Percentiles rank a stretch among this genome's conserved stretches.
Conservation (phyloP, 306 rosid genomes). For the Leucaena leucocephala region DNA sequence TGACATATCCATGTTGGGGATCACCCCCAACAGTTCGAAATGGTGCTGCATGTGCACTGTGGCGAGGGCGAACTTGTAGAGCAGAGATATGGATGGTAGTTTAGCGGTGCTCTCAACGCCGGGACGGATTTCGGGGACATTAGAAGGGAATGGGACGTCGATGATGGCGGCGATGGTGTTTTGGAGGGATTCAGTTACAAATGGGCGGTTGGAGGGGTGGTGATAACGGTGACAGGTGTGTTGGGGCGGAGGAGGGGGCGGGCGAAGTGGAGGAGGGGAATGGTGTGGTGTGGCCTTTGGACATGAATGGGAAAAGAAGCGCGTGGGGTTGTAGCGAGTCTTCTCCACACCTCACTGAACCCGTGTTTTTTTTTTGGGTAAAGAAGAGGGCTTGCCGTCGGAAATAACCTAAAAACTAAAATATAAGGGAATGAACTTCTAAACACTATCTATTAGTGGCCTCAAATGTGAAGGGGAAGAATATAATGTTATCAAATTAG, state of each 20-base stretch:
- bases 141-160: slow-evolving; percentile 38
- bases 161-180: slow-evolving; percentile 40
- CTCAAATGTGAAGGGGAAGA: no score
- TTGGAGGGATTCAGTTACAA: slow-evolving; percentile 35
- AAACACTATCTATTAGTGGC: no score
- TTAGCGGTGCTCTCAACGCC: slow-evolving; percentile 48
- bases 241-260: slow-evolving; percentile 46
- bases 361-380: no score
- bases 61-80: slow-evolving; percentile 36
- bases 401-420: no score
- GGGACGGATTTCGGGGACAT: slow-evolving; percentile 39
- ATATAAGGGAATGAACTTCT: no score
- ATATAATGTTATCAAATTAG: no score
- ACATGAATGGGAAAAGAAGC: slow-evolving; percentile 55
- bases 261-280: slow-evolving; percentile 55
- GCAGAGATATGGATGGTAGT: slow-evolving; percentile 40
- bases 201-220: slow-evolving; percentile 51
- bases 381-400: no score
- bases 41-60: slow-evolving; percentile 39
- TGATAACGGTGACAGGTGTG: slow-evolving; percentile 43
- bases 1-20: no score
- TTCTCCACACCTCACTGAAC: no score
- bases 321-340: slow-evolving; percentile 15
- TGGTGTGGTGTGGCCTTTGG: slow-evolving; percentile 68
- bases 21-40: no score